A percentile compares a stretch with the other conserved stretches of the same genome.
phyloP scores from a whole-genome alignment of 331 rosid genomes.

The Dryas integrifolia region DNA sequence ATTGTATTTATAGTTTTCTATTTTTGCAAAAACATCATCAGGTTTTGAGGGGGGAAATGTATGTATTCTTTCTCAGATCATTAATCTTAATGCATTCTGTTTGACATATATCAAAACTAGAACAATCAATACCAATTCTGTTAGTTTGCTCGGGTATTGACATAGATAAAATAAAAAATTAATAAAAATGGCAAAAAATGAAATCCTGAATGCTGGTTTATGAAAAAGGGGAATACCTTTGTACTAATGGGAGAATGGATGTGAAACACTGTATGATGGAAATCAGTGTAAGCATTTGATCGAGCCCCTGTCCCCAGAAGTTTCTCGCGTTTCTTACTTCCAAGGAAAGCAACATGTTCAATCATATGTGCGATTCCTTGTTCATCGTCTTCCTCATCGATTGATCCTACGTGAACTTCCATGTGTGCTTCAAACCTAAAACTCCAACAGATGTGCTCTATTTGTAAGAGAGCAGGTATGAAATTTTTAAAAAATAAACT shows the following conservation, averaged over 20 bases:
- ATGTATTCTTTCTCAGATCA: background rate
- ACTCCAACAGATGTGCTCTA: slow-evolving; percentile 23
- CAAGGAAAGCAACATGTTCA: slow-evolving; percentile 97
- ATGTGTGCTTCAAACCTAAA: slow-evolving; percentile 98
- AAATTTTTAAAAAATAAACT: background rate
- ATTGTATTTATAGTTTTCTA: background rate
- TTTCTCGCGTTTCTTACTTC: slow-evolving; percentile 99
- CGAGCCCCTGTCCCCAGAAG: slow-evolving; percentile 98
- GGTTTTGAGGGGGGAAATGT: background rate
- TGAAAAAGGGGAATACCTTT: slow-evolving; percentile 47
- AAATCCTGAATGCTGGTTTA: background rate
- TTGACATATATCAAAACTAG: background rate
- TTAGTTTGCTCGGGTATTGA: background rate
- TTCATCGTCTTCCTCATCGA: slow-evolving; percentile 92
- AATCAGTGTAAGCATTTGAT: slow-evolving; percentile 97
- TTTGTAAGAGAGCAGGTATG: background rate
- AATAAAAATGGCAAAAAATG: background rate
- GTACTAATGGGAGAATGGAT: slow-evolving; percentile 87
- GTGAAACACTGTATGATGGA: slow-evolving; percentile 99
- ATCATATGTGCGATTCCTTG: slow-evolving; percentile 99
- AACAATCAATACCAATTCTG: background rate
- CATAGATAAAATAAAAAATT: background rate
- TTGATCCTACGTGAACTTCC: slow-evolving; percentile 97
- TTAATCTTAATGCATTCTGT: background rate
- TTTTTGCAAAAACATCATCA: background rate